Conservation (phyloP, 1,284 basidiomycete genomes). For the Marasmius fiardii region DNA sequence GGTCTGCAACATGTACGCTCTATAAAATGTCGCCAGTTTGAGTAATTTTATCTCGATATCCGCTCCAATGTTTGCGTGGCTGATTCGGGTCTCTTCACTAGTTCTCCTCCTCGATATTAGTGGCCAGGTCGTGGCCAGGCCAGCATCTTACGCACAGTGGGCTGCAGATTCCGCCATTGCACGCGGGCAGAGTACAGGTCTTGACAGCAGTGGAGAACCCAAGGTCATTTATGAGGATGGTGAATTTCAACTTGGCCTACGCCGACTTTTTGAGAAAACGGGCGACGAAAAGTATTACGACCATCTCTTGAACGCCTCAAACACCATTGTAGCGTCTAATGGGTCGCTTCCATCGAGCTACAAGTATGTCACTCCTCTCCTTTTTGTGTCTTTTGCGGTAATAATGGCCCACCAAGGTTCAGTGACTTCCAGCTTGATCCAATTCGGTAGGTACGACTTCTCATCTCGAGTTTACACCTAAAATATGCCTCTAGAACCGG, state of each 20-base stretch:
- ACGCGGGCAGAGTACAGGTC: slow-evolving; percentile 40
- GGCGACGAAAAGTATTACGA: slow-evolving; percentile 38
- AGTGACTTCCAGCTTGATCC: slow-evolving; percentile 32
- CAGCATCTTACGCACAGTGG: slow-evolving; percentile 38
- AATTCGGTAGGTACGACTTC: slow-evolving; percentile 17
- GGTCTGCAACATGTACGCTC: too few species aligned
- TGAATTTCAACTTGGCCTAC: slow-evolving; percentile 37
- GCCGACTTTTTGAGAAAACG: slow-evolving; percentile 33
- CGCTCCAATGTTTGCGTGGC: background rate
- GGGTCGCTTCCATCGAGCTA: slow-evolving; percentile 36
- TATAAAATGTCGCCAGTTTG: too few species aligned
- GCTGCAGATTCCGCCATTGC: slow-evolving; percentile 41
- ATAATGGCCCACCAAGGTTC: slow-evolving; percentile 17
- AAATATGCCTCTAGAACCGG: slow-evolving; percentile 25
- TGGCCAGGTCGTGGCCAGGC: slow-evolving; percentile 18
- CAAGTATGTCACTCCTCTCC: slow-evolving; percentile 24
- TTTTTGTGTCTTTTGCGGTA: background rate
- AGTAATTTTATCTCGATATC: too few species aligned
- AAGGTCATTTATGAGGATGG: slow-evolving; percentile 41
- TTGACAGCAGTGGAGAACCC: slow-evolving; percentile 28
- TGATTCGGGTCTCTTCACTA: background rate
- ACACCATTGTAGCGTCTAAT: slow-evolving; percentile 34
- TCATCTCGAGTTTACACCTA: background rate
- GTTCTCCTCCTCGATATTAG: background rate
- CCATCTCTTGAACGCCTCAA: slow-evolving; percentile 34